These are phyloP conservation scores for Monosporascus sp. DNA, from an alignment of 2,329 filamentous ascomycete species.

Conservation along the genomic window DNA sequence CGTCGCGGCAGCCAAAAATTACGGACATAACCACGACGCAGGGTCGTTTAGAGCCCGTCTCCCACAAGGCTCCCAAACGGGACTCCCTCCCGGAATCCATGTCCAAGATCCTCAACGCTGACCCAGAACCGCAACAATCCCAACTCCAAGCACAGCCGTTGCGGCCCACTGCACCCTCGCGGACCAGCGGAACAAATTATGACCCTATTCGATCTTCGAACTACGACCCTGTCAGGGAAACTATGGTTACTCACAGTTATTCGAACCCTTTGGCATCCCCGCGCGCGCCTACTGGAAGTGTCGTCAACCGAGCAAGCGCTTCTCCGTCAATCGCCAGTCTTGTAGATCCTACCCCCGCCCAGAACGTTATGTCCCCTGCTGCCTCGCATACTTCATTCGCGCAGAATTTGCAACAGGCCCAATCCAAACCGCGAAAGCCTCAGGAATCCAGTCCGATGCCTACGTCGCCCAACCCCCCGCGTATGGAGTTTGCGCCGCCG, in stretches of 20 bases:
- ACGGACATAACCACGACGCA: conserved; percentile 30
- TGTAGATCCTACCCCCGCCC: conserved; percentile 62
- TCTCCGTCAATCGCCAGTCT: conserved; percentile 90
- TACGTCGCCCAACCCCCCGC: conserved; percentile 37
- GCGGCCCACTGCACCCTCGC: conserved; percentile 36
- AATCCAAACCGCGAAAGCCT: conserved; percentile 23
- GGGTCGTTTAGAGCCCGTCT: conserved; percentile 26
- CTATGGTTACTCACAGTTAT: conserved; percentile 49
- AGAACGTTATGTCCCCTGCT: conserved; percentile 33
- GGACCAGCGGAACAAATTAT: conserved; percentile 76
- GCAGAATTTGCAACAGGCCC: conserved; percentile 23
- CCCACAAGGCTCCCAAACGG: conserved; percentile 46
- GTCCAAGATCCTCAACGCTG: conserved; percentile 52
- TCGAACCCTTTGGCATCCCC: conserved; percentile 46
- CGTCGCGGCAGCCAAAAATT: conserved; percentile 33
- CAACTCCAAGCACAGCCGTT: conserved; percentile 40
- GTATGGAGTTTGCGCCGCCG: conserved; percentile 31
- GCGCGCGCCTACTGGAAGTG: conserved; percentile 34
- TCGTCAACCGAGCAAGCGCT: conserved; percentile 68
- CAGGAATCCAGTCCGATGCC: conserved; percentile 35
- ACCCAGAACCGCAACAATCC: conserved; percentile 37
- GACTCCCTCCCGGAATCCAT: conserved; percentile 48
- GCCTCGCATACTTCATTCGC: conserved; percentile 31
- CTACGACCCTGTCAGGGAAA: conserved; percentile 60
- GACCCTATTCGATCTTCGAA: conserved; percentile 80